Evolutionary conservation across 306 rosid species (phyloP).

Genomic region (Quercus engelmannii): DNA sequence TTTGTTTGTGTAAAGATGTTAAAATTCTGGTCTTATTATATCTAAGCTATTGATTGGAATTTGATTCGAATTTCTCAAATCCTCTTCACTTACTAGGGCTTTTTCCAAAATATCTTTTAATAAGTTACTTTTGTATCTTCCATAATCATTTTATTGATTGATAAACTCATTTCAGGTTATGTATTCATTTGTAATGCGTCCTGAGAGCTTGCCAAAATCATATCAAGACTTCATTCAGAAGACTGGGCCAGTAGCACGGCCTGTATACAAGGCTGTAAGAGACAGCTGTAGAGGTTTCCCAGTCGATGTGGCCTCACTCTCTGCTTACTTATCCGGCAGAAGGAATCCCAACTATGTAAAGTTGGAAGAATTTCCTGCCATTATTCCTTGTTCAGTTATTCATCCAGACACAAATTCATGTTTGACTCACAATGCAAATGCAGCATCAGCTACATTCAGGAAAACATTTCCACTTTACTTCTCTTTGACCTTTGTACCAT

Average conservation of each 20-base stretch:
- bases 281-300: conserved; percentile 80
- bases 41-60: not conserved
- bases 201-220: conserved; percentile 92
- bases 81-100: not conserved
- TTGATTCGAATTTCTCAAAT: not conserved
- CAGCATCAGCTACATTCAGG: conserved; percentile 82
- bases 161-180: conserved; percentile 61
- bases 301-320: conserved; percentile 68
- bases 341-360: conserved; percentile 46
- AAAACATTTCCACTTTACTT: conserved; percentile 94
- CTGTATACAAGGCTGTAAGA: conserved; percentile 91
- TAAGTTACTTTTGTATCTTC: not conserved
- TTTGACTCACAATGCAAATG: conserved; percentile 65
- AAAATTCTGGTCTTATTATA: not conserved
- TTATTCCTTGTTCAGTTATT: conserved; percentile 77
- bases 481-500: conserved; percentile 95
- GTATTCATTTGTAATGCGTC: conserved; percentile 98
- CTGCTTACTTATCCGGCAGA: conserved; percentile 56
- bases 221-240: conserved; percentile 91
- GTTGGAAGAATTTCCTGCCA: conserved; percentile 86
- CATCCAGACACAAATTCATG: conserved; percentile 84
- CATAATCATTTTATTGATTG: conserved; percentile 9
- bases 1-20: not conserved
- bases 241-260: conserved; percentile 93
- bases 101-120: not conserved